Base-by-base conservation (phyloP, 2,329 filamentous ascomycete genomes). In the Aureobasidium sp. region DNA sequence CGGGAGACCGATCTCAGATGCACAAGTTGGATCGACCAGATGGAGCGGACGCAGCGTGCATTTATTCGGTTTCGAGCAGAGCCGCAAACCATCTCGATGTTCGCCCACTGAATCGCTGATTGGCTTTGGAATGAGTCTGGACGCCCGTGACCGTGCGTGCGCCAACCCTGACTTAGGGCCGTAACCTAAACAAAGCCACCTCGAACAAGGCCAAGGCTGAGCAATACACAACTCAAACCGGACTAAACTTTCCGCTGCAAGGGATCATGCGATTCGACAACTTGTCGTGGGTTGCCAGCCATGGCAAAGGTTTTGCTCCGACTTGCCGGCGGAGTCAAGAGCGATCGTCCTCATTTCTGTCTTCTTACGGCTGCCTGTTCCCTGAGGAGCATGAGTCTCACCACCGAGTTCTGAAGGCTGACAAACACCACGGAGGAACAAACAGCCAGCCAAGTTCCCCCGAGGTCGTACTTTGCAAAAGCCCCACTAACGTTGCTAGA, bases 11-110 rank as follows among this genome's bases (percentile, higher is more conserved):
- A 60, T 60, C 57, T 50, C 27, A 42, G 57, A 60, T 60, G 45
- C 35, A 52, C n/a, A 24, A 44, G 29, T 52, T 40, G 57, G 47
- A 60, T 60, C 57, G 57, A 60, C 44, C 56, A 59, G 56, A 59
- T 59, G 44, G 44, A 59, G 56, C 42, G 56, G 56, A 40, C 12
- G 22, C 15, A 59, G 44, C 56, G 31, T 59, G 40, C 44, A 49
- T 59, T 59, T 59, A 39, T 59, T 39, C 22, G 31, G 39, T 48
- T 29, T 33, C 42, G 22, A 33, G n/a, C 29, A 39, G 17, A 48
- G 35, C 44, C 39, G 40, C 53, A 12, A 15, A 24, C 40, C 29
- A 57, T 57, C 53, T 49, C 56, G 44, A 48, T 59, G 56, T 15
- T 39, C 44, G 22, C 14, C 31, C 19, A 15, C 15, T 33, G 19